phyloP scores from a whole-genome alignment of 148 eudicot species.

The Camellia sinensis region DNA sequence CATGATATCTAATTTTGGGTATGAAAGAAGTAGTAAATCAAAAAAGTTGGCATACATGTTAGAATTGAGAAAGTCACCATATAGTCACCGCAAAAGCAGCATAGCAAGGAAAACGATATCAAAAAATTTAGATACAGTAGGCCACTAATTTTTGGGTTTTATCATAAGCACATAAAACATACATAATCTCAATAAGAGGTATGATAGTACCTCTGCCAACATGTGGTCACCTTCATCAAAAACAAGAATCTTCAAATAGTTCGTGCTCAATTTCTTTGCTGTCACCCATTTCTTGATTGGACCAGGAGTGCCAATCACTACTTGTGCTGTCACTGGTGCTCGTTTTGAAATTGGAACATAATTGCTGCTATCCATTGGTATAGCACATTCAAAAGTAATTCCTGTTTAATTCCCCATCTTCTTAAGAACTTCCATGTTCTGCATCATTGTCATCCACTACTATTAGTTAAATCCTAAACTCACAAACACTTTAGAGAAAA shows the following conservation, averaged over 20 bases:
- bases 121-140: no score
- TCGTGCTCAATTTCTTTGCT: conserved; percentile 52
- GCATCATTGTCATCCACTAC: conserved; percentile 19
- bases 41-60: not conserved
- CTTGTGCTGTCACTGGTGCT: conserved; percentile 62
- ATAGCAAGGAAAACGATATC: no score
- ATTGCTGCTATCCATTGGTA: conserved; percentile 52
- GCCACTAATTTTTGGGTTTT: not conserved
- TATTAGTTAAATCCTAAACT: conserved; percentile 2
- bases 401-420: conserved; percentile 82
- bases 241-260: conserved; percentile 80
- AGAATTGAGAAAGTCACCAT: no score
- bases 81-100: no score
- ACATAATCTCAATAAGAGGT: not conserved
- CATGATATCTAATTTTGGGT: no score
- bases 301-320: conserved; percentile 88
- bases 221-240: conserved; percentile 97
- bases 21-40: not conserved
- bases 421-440: conserved; percentile 79
- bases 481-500: not conserved
- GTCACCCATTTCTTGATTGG: conserved; percentile 60
- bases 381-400: conserved; percentile 62
- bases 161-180: not conserved
- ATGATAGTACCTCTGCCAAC: conserved; percentile 67
- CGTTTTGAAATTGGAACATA: conserved; percentile 45